These are phyloP conservation scores for Lophiostoma macrostomum DNA, from an alignment of 495 filamentous ascomycete genomes.

Conservation along the genomic window DNA sequence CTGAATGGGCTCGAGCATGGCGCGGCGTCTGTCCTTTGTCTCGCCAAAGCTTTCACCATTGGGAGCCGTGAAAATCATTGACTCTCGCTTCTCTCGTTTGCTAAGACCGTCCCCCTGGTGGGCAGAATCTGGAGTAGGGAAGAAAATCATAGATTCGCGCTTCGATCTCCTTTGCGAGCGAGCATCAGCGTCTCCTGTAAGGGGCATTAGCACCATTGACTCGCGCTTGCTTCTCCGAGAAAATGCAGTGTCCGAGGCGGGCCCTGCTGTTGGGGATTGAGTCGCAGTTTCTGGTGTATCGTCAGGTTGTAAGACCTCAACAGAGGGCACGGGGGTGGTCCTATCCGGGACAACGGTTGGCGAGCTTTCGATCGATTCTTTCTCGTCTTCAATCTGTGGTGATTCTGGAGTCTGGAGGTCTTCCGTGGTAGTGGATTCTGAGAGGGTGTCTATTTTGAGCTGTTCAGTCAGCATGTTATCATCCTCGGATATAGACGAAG, in stretches of 20 bases:
- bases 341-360: constrained; percentile 31
- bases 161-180: constrained; percentile 12
- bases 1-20: constrained; percentile 37
- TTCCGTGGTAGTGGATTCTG: background rate
- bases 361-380: constrained; percentile 29
- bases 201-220: constrained; percentile 14
- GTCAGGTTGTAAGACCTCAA: constrained; percentile 6
- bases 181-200: background rate
- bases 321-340: constrained; percentile 10
- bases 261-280: background rate
- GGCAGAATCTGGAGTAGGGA: background rate
- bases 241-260: background rate
- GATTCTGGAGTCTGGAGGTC: background rate
- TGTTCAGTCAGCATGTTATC: constrained; percentile 2
- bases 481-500: constrained; percentile 35
- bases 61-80: background rate
- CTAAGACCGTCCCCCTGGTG: background rate
- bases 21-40: constrained; percentile 33
- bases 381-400: constrained; percentile 15
- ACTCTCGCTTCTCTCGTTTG: constrained; percentile 10
- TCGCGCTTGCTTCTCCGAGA: constrained; percentile 16
- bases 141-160: constrained; percentile 19
- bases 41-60: constrained; percentile 19
- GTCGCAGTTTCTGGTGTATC: background rate
- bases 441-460: background rate